Evolutionary conservation across 2,329 filamentous ascomycete species (phyloP), one percentile per base, ranked within the genome.

Genomic region (Hymenoscyphus repandus): DNA sequence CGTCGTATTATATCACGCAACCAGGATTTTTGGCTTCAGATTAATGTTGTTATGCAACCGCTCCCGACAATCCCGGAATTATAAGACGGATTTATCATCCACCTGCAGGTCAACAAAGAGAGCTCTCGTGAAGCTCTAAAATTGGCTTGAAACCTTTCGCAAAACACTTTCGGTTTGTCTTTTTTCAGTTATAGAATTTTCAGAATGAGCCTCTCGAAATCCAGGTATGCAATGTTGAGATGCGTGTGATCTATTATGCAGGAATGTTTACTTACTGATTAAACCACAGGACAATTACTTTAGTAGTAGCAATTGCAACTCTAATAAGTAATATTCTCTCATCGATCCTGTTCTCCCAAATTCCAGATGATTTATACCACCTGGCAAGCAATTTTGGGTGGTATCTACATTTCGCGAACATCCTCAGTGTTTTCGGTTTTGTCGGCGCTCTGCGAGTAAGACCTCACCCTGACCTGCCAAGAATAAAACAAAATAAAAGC

Each of bases 391-490:
- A 66, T 52, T 69, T 69, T 30, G 57, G 66, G 5, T 54, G 63
- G 38, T 74, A 74, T 58, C 63, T 71, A 18, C 62, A 68, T 52
- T 62, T 72, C 32, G 69, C 70, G 15, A 66, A 66, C 50, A 54
- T 68, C 7, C 59, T 70, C 39, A 71, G 69, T 54, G 55, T 69
- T 9, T 59, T 72, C 41, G 72, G 72, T 5, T 52, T 74, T 22
- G 47, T 72, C n/a, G 72, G 72, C 40, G 70, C 70, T 31, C 38
- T 72, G n/a, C 65, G 66, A 60, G 73, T 74, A 66, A 54, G 66
- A 61, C 5, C 30, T 6, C 15, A 43, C 20, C 33, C 5, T 40
- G 12, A 6, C 37, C 45, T 33, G 12, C 37, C 40, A 17, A 11
- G 1, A 6, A 37, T n/a, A 2, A 31, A 18, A 6, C 18, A 48